These are phyloP conservation scores for Prunus padus DNA, from an alignment of 306 rosid species.

Conservation along the genomic window DNA sequence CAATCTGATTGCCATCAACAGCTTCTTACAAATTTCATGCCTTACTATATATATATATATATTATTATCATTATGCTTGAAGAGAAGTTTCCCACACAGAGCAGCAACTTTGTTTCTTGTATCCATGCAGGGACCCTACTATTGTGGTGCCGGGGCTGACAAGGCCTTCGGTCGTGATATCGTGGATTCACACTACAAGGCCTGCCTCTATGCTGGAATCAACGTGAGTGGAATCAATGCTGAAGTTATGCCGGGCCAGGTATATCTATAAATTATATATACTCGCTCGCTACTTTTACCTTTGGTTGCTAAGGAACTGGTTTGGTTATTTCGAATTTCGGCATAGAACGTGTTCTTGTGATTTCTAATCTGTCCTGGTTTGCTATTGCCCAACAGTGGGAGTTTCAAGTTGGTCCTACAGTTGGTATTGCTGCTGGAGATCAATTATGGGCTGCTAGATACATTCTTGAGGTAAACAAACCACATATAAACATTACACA, in stretches of 20 bases:
- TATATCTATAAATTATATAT: slow-evolving; percentile 1
- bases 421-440: slow-evolving; percentile 53
- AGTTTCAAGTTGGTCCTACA: slow-evolving; percentile 56
- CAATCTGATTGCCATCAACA: too few relatives aligned
- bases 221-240: slow-evolving; percentile 52
- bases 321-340: not conserved
- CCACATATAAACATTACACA: not conserved
- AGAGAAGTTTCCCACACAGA: not conserved
- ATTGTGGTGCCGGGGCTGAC: slow-evolving; percentile 53
- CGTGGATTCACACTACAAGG: slow-evolving; percentile 53
- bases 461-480: slow-evolving; percentile 55
- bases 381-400: slow-evolving; percentile 41
- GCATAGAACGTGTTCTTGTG: not conserved
- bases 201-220: slow-evolving; percentile 57
- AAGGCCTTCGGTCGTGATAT: slow-evolving; percentile 56
- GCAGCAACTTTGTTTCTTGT: not conserved
- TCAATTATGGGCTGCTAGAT: slow-evolving; percentile 54
- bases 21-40: not conserved
- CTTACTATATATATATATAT: too few relatives aligned
- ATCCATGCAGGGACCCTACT: slow-evolving; percentile 49
- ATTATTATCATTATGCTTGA: not conserved
- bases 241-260: slow-evolving; percentile 66
- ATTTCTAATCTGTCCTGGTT: not conserved
- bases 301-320: not conserved
- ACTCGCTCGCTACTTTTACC: not conserved